A percentile compares a stretch with the other conserved stretches of the same genome.
Conservation (phyloP, 768 basidiomycete genomes). For the Russula sp. region DNA sequence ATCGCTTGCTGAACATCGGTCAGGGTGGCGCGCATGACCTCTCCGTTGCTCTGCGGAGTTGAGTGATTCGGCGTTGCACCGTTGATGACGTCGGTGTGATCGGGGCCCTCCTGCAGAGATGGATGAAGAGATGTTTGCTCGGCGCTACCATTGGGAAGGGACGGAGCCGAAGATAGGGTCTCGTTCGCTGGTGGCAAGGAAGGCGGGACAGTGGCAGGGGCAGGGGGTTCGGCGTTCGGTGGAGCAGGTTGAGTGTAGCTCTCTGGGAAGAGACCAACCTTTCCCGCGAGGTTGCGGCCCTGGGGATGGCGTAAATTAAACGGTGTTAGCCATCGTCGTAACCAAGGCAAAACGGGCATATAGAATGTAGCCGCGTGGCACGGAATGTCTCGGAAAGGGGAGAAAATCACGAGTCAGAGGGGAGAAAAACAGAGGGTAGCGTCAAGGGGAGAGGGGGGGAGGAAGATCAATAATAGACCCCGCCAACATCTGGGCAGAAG, state of each 20-base stretch:
- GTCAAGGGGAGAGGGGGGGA: not conserved
- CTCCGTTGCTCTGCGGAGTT: conserved; percentile 29
- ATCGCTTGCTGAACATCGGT: conserved; percentile 89
- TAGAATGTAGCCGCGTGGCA: not conserved
- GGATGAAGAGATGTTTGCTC: conserved; percentile 30
- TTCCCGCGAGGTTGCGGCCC: conserved; percentile 79
- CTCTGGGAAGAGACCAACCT: conserved; percentile 85
- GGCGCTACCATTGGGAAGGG: not conserved
- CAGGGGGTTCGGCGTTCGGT: conserved; percentile 15
- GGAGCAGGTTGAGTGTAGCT: conserved; percentile 56
- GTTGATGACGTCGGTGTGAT: conserved; percentile 22
- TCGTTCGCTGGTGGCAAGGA: not conserved
- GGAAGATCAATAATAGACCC: not conserved
- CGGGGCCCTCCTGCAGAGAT: conserved; percentile 36
- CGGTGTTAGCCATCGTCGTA: conserved; percentile 7
- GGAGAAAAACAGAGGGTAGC: not conserved
- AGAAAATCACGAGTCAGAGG: not conserved
- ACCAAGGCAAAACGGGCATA: conserved; percentile 19
- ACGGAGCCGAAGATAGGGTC: not conserved
- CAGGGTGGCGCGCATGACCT: conserved; percentile 81
- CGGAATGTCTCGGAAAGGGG: not conserved
- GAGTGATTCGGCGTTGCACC: not conserved
- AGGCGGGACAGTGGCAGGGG: not conserved
- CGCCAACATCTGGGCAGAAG: not conserved
- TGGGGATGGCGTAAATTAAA: conserved; percentile 18